Percentiles rank a stretch among this genome's conserved stretches.
These are phyloP conservation scores for Leishmania braziliensis DNA, from an alignment of 208 protist species.

Conservation along the genomic window DNA sequence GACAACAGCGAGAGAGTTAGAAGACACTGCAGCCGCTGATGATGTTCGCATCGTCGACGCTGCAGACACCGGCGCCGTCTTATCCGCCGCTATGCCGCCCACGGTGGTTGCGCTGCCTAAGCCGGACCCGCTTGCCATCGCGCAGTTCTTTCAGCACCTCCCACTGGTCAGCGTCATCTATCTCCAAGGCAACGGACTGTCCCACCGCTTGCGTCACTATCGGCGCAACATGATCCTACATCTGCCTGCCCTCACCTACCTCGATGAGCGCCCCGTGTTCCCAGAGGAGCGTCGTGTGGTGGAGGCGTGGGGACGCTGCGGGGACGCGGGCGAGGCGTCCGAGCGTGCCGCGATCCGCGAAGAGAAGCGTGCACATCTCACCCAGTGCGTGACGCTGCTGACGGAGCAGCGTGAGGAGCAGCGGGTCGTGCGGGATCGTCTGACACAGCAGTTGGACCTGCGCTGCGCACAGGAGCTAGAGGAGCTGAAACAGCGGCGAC, in stretches of 20 bases:
- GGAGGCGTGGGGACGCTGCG: constrained; percentile 81
- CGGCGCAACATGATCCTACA: constrained; percentile 88
- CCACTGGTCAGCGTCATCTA: constrained; percentile 91
- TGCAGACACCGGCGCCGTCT: not conserved
- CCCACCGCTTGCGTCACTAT: constrained; percentile 76
- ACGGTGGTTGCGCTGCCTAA: not conserved
- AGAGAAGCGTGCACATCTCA: constrained; percentile 85
- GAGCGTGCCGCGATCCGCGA: constrained; percentile 77
- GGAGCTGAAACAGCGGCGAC: constrained; percentile 45
- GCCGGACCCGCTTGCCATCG: constrained; percentile 43
- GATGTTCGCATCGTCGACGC: constrained; percentile 46
- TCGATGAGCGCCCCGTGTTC: constrained; percentile 91
- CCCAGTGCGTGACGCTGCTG: constrained; percentile 72
- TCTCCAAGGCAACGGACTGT: constrained; percentile 82
- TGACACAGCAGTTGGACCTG: constrained; percentile 69
- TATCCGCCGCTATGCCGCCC: not conserved
- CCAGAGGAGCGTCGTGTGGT: constrained; percentile 81
- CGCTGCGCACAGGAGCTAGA: constrained; percentile 63
- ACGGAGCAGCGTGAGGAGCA: constrained; percentile 76
- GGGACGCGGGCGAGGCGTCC: constrained; percentile 62
- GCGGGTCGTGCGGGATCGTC: constrained; percentile 66
- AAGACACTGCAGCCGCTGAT: constrained; percentile 16
- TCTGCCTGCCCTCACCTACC: constrained; percentile 77
- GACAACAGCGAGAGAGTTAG: not conserved
- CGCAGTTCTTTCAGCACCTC: constrained; percentile 77